Percentiles rank a stretch among this genome's conserved stretches.
Conservation (phyloP, 164 flowering plant species). For the Berberis vulgaris region DNA sequence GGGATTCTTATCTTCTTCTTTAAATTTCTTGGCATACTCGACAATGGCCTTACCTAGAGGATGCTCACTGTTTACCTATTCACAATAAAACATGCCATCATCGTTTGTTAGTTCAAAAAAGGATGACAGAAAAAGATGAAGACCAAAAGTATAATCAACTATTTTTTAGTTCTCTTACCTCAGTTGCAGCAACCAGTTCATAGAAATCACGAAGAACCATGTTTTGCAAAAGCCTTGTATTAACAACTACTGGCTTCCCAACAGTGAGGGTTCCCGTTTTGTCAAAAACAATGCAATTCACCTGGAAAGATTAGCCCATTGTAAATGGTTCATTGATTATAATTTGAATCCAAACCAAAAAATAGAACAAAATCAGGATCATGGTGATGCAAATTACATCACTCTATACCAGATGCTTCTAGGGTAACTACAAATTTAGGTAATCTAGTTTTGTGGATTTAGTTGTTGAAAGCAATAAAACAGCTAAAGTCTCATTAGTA, state of each 20-base stretch:
- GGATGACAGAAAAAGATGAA: background rate
- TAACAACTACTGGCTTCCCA: constrained; percentile 80
- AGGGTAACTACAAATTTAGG: too few relatives aligned
- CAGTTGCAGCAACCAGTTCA: constrained; percentile 72
- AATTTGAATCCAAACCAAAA: background rate
- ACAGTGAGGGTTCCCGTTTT: constrained; percentile 91
- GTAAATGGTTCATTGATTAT: too few relatives aligned
- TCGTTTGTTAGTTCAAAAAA: background rate
- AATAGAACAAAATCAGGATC: too few relatives aligned
- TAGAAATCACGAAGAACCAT: constrained; percentile 56
- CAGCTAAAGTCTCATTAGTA: too few relatives aligned
- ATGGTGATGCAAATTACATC: too few relatives aligned
- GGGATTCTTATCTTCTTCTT: constrained; percentile 36
- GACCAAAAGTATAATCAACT: background rate
- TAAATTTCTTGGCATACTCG: constrained; percentile 62
- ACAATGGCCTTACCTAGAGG: constrained; percentile 85
- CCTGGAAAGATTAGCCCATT: constrained; percentile 30
- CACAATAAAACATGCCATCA: background rate
- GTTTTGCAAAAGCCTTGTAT: constrained; percentile 49
- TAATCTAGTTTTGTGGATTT: too few relatives aligned
- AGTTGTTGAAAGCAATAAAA: too few relatives aligned
- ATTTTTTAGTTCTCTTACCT: constrained; percentile 30
- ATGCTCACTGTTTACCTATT: constrained; percentile 80
- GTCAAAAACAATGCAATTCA: constrained; percentile 83
- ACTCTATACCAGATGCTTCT: too few relatives aligned